phyloP scores from a whole-genome alignment of 73 alveolate species.

The Paramecium biaurelia region DNA sequence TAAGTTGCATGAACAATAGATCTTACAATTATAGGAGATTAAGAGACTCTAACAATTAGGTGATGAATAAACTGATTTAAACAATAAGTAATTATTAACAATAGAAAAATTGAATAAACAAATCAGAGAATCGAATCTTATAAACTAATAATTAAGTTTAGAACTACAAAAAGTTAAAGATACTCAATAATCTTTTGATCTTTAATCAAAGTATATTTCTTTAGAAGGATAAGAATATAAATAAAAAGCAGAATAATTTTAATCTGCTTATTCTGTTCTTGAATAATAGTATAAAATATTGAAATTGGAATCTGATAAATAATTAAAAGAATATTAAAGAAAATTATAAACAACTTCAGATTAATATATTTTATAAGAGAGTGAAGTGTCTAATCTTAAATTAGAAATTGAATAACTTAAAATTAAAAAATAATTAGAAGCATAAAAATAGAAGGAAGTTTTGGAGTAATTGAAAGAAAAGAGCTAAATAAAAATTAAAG shows the following conservation, averaged over 20 bases:
- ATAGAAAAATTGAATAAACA: neutral
- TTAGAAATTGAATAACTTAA: neutral
- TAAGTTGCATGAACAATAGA: neutral
- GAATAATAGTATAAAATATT: neutral
- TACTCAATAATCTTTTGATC: neutral
- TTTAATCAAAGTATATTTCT: neutral
- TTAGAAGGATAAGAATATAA: neutral
- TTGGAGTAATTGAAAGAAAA: conserved; percentile 6
- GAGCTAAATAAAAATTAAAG: neutral
- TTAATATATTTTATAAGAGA: neutral
- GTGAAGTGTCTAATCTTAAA: neutral
- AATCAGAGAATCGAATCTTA: neutral
- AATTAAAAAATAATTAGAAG: neutral
- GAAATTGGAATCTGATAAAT: neutral
- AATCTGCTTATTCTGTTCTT: neutral
- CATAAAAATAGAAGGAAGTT: neutral
- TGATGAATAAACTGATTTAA: neutral
- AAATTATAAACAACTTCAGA: neutral
- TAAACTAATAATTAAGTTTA: neutral
- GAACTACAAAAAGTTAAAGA: neutral
- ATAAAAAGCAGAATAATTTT: neutral
- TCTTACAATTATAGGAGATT: neutral
- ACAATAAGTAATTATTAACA: neutral
- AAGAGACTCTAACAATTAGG: neutral
- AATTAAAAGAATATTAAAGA: neutral